Conservation (phyloP, 2,329 filamentous ascomycete species). For the Curvularia eragrostidis region DNA sequence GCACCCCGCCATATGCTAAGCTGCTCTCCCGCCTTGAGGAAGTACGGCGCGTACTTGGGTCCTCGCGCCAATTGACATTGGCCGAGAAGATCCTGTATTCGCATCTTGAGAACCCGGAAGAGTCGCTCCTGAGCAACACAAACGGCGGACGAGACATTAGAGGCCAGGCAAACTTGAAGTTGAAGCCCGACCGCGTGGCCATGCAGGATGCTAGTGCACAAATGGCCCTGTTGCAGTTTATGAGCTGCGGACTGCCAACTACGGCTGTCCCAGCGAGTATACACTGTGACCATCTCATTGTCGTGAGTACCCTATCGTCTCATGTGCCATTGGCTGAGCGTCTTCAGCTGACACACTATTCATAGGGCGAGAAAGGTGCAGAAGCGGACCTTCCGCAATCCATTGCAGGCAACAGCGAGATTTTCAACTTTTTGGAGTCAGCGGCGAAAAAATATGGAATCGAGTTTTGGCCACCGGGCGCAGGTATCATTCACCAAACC, state of each 20-base stretch:
- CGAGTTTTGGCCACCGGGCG: constrained; percentile 52
- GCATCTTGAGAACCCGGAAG: constrained; percentile 87
- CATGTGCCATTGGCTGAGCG: neutral
- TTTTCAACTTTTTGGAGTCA: constrained; percentile 96
- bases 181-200: constrained; percentile 95
- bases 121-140: constrained; percentile 82
- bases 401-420: constrained; percentile 91
- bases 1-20: constrained; percentile 80
- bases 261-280: constrained; percentile 97
- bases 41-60: constrained; percentile 75
- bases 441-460: constrained; percentile 64
- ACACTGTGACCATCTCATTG: constrained; percentile 98
- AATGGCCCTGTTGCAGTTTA: constrained; percentile 98
- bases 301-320: constrained; percentile 48
- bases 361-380: constrained; percentile 72
- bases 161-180: constrained; percentile 89
- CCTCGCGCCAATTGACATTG: constrained; percentile 72
- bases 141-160: constrained; percentile 84
- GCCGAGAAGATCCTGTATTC: constrained; percentile 99
- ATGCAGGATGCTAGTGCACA: constrained; percentile 99
- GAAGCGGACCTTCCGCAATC: constrained; percentile 83
- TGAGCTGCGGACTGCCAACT: constrained; percentile 88
- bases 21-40: constrained; percentile 78
- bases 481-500: constrained; percentile 78
- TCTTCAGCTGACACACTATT: neutral